Conservation (phyloP, 2,329 filamentous ascomycete species). For the Phialemonium atrogriseum region DNA sequence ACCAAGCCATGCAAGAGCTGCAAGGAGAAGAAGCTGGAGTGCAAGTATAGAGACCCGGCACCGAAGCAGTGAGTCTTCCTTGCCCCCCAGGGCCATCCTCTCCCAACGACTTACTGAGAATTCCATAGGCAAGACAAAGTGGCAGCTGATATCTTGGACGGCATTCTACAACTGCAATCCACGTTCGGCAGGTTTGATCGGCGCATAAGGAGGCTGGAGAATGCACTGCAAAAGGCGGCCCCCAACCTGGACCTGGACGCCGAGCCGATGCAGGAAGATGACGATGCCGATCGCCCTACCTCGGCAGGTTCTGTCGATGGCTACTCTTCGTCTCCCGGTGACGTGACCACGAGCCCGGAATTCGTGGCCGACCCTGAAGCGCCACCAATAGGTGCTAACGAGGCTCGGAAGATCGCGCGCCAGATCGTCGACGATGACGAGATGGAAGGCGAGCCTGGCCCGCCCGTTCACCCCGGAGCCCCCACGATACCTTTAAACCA, state of each 20-base stretch:
- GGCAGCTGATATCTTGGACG: conserved; percentile 50
- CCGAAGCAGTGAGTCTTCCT: conserved; percentile 68
- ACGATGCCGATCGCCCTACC: conserved; percentile 8
- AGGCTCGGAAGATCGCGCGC: conserved; percentile 23
- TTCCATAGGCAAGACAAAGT: conserved; percentile 47
- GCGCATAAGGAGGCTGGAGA: conserved; percentile 30
- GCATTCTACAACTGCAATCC: conserved; percentile 33
- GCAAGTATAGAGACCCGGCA: conserved; percentile 83
- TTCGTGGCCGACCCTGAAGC: background rate
- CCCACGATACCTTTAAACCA: conserved; percentile 76
- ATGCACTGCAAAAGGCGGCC: conserved; percentile 16
- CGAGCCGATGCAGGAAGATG: conserved; percentile 15
- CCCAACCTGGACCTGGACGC: conserved; percentile 12
- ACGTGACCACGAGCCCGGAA: conserved; percentile 5
- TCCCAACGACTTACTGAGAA: background rate
- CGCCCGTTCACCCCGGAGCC: conserved; percentile 46
- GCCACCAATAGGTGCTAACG: conserved; percentile 15
- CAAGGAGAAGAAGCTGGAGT: conserved; percentile 74
- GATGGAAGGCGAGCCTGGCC: conserved; percentile 41
- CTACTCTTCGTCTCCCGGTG: conserved; percentile 19
- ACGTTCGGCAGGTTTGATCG: conserved; percentile 26
- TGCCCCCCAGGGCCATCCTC: background rate
- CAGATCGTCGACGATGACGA: conserved; percentile 36
- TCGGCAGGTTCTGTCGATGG: conserved; percentile 15
- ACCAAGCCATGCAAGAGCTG: conserved; percentile 78